Evolutionary conservation across 164 flowering plant species (phyloP), one percentile per base, ranked within the genome.

Genomic region (Sedum album): DNA sequence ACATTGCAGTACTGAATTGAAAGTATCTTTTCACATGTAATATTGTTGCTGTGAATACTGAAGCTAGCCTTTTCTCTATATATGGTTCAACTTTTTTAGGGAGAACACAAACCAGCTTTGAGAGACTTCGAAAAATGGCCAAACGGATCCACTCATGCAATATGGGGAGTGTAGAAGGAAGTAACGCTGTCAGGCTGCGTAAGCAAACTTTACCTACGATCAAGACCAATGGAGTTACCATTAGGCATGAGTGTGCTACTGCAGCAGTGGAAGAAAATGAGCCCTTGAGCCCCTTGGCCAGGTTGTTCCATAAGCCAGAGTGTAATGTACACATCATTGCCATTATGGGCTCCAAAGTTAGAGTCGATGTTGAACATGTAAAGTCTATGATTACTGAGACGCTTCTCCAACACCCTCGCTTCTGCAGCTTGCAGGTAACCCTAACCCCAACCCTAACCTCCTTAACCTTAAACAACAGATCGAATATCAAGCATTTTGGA

Each of bases 271-370:
- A 41, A 31, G 78, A 75, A 13, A 75, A 57, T 33, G 76, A 79
- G 68, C 83, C 84, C 18, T 35, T 84, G 33, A 85, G 87, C 51
- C 89, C 89, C 1, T 66, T 74, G n/a, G 75, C 83, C n/a, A 70
- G 72, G 38, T 20, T 84, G 74, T 85, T 85, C 65, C 84, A 78
- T 21, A 78, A 74, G 65, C 83, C 81, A 1, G 62, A 69, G 48
- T 79, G 79, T 71, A 82, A 80, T 61, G 68, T 82, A 31, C 65
- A 80, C 71, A 66, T 83, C 31, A 60, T 85, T 2, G 79, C 79
- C 15, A 76, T 80, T 33, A 73, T 83, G 73, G 89, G 89, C 4
- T 66, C 62, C 69, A 83, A 78, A 21, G 75, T 78, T 25, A 41
- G 5, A 2, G 38, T 83, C 38, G 26, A 76, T 42, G 65, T 75